A percentile compares a stretch with the other conserved stretches of the same genome.
Conservation (phyloP, 768 basidiomycete genomes). For the Lentinus tigrinus region DNA sequence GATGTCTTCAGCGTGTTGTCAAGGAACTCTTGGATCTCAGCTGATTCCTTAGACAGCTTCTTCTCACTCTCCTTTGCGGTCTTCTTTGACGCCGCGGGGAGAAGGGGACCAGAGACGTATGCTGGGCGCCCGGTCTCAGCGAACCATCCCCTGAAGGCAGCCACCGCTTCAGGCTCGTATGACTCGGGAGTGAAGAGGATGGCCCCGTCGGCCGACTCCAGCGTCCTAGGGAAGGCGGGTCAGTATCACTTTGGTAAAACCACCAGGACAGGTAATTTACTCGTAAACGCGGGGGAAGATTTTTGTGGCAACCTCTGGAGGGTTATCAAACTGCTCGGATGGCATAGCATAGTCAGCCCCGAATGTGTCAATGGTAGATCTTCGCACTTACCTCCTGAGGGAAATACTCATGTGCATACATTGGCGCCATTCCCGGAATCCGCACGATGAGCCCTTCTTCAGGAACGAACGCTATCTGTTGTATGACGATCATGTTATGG, state of each 20-base stretch:
- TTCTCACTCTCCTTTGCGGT: conserved; percentile 5
- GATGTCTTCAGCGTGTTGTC: conserved; percentile 8
- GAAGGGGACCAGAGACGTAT: conserved; percentile 18
- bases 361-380: not conserved
- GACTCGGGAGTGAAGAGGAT: conserved; percentile 12
- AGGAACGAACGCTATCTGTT: not conserved
- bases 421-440: conserved; percentile 21
- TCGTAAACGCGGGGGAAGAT: not conserved
- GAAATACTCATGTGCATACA: conserved; percentile 22
- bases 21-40: conserved; percentile 17
- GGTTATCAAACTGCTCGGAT: not conserved
- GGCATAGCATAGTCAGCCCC: not conserved
- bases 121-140: conserved; percentile 9
- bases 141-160: conserved; percentile 13
- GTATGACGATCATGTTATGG: not conserved
- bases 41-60: conserved; percentile 5
- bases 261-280: not conserved
- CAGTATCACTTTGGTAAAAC: not conserved
- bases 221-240: not conserved
- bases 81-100: not conserved
- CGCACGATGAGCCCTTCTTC: conserved; percentile 7
- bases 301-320: not conserved
- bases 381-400: conserved; percentile 17
- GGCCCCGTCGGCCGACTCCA: conserved; percentile 15
- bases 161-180: conserved; percentile 20